A percentile compares a stretch with the other conserved stretches of the same genome.
phyloP scores from a whole-genome alignment of 768 basidiomycete genomes.

The Termitomyces eurrhizus region DNA sequence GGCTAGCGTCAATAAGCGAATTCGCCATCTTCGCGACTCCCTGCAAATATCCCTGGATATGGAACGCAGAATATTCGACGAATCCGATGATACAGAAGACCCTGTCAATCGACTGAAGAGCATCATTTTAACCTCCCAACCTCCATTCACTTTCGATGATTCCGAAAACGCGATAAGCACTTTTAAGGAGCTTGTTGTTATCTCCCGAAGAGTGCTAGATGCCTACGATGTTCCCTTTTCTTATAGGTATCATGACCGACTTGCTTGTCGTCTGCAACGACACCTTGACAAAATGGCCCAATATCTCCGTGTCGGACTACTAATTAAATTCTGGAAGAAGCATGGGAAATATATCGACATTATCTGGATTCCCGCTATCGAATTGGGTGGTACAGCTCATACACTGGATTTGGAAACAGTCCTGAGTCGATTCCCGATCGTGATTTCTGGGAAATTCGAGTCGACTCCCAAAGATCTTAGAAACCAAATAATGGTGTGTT shows the following conservation, averaged over 20 bases:
- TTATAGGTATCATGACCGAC: not conserved
- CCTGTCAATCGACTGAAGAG: too few species aligned
- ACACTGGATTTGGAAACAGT: not conserved
- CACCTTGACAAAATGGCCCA: not conserved
- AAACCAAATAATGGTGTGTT: too few species aligned
- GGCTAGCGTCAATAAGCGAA: not conserved
- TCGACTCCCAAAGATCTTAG: not conserved
- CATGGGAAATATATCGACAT: not conserved
- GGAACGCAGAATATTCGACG: too few species aligned
- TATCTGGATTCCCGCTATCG: not conserved
- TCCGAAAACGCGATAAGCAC: too few species aligned
- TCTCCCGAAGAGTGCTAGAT: too few species aligned
- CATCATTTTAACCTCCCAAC: too few species aligned
- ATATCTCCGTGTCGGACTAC: not conserved
- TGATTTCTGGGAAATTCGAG: not conserved
- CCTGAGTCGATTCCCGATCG: not conserved
- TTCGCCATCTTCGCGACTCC: too few species aligned
- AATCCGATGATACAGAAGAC: too few species aligned
- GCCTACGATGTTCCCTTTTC: not conserved
- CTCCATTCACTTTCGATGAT: too few species aligned
- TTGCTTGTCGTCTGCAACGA: not conserved
- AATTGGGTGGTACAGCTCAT: not conserved
- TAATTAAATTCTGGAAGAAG: not conserved
- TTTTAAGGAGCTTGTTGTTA: too few species aligned
- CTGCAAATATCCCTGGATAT: too few species aligned